Base-by-base conservation (phyloP, 306 rosid species). In the Cajanus cajan region DNA sequence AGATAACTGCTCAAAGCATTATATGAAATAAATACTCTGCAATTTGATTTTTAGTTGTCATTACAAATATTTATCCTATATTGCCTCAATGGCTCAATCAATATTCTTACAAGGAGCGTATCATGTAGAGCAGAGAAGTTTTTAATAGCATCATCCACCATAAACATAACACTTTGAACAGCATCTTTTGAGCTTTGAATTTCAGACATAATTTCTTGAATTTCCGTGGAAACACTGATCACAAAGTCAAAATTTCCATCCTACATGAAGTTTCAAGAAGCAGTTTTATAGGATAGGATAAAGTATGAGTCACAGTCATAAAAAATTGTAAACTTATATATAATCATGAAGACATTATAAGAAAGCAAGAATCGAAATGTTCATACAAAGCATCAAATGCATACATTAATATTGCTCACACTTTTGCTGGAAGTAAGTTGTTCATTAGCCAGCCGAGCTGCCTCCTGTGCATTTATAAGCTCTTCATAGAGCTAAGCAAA, bases 381-480 rank as follows among this genome's bases (percentile, higher is more conserved):
- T 78, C 39, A 41, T n/a, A 33, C 5, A 73, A 69, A 72, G 79
- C 68, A 43, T 72, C 58, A 75, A 78, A 82, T 59, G 40, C 80
- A 69, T 81, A 83, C 81, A 69, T 77, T 73, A 65, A 50, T 36
- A 61, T 76, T 74, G 11, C 83, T 77, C 71, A 82, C 85, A 79
- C 84, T 83, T 78, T 83, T 74, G 37, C 68, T 45, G 52, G 87
- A 87, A 74, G 81, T 78, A 81, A 81, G 87, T 64, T 83, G 86
- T 73, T 89, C 92, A 47, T 58, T 83, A 59, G 95, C 97, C 68
- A 83, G 67, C 76, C 76, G 86, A 48, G 92, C 92, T 78, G 85
- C 92, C 80, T 94, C 91, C 68, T 76, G 87, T 68, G 93, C 97
- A 70, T 50, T 66, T 18, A 43, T 74, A 78, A 92, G 95, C 85